Conservation (phyloP, 1,139 yeast species). For the Taphrina pruni region DNA sequence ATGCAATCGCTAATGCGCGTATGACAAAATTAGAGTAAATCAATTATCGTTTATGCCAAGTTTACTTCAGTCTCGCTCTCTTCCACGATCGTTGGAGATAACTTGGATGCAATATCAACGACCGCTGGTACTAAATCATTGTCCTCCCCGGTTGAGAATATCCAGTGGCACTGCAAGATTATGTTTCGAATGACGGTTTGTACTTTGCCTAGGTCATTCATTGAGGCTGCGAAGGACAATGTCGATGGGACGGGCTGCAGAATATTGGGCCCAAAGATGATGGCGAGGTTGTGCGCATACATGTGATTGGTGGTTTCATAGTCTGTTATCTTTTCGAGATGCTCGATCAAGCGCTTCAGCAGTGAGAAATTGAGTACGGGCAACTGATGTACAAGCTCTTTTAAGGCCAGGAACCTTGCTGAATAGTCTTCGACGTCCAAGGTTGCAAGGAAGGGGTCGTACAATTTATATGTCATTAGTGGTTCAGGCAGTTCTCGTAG, state of each 20-base stretch:
- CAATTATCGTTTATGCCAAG: background rate
- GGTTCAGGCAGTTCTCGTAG: constrained; percentile 91
- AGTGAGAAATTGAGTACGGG: constrained; percentile 73
- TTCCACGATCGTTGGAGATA: background rate
- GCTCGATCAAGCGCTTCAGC: constrained; percentile 69
- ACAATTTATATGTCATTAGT: constrained; percentile 66
- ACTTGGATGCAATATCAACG: background rate
- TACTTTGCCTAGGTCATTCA: constrained; percentile 39
- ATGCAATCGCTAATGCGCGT: background rate
- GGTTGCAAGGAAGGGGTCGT: constrained; percentile 57
- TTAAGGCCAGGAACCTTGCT: constrained; percentile 56
- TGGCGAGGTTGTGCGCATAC: constrained; percentile 78
- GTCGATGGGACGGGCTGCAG: constrained; percentile 51
- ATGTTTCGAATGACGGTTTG: constrained; percentile 38
- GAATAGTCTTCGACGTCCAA: constrained; percentile 44
- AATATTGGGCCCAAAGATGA: constrained; percentile 93
- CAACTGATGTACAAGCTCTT: constrained; percentile 57
- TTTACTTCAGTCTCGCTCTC: background rate
- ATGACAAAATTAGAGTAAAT: background rate
- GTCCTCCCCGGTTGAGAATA: constrained; percentile 33
- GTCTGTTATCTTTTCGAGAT: constrained; percentile 60
- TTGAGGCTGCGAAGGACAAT: constrained; percentile 30
- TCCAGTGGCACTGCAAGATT: constrained; percentile 40
- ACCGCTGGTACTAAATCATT: background rate
- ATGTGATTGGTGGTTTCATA: constrained; percentile 74